These are phyloP conservation scores for Backusella psychrophila DNA, from an alignment of 192 early-diverging fungal genomes.

Conservation along the genomic window DNA sequence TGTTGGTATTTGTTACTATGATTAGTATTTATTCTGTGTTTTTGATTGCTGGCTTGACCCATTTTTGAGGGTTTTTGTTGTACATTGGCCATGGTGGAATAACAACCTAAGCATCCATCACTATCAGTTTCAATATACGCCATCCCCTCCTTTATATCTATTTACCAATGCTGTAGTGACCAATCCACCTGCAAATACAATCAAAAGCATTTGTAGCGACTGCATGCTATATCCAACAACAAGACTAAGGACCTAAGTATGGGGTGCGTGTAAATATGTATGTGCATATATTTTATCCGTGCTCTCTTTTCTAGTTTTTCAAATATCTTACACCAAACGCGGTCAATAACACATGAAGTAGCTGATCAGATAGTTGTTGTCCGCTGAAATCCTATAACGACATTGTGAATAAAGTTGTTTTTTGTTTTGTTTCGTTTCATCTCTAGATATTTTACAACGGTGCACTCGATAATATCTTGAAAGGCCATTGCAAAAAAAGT, in stretches of 20 bases:
- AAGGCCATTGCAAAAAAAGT: background rate
- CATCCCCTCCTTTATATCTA: background rate
- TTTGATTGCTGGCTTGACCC: background rate
- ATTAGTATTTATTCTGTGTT: background rate
- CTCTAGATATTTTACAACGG: background rate
- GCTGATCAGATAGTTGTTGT: background rate
- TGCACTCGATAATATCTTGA: conserved; percentile 7
- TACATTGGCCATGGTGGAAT: conserved; percentile 24
- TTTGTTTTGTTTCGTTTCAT: background rate
- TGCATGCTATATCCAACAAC: conserved; percentile 9
- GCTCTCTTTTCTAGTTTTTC: background rate
- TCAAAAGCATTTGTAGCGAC: conserved; percentile 8
- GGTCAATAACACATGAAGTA: background rate
- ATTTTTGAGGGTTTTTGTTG: conserved; percentile 8
- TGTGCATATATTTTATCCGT: too few relatives aligned
- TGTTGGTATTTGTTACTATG: background rate
- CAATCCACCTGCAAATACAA: background rate
- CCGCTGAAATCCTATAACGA: conserved; percentile 14
- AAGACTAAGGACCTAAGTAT: conserved; percentile 1
- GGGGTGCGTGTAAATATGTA: background rate
- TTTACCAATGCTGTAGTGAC: conserved; percentile 4
- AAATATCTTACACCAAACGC: conserved; percentile 4
- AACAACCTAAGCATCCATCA: background rate
- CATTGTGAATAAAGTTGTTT: background rate
- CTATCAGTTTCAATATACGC: background rate